Base-by-base conservation (phyloP, 305 asterid species). In the Fraxinus ornus region DNA sequence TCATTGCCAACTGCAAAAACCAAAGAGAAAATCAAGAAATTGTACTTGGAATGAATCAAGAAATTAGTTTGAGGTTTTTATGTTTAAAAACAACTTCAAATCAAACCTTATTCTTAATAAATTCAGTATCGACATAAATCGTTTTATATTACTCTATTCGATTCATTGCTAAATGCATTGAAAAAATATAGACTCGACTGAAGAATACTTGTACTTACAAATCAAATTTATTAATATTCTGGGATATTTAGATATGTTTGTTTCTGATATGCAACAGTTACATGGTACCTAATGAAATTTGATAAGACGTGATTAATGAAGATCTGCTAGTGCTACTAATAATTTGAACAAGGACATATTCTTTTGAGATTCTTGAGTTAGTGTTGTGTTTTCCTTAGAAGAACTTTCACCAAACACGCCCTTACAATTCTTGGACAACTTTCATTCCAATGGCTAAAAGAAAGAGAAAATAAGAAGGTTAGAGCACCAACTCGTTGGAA, bases 131-230 rank as follows among this genome's bases (percentile, higher is more conserved):
- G 4, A 7, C 8, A 3, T 62, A 6, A 55, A 78, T 64, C 7
- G 4, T 64, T 64, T 64, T 24, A 22, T 12, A 37, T 30, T 22
- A 22, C 33, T 37, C 71, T 2, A 19, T 0, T 32, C n/a, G 19
- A 0, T 30, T 7, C 49, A 30, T 37, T n/a, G 0, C 3, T 0
- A 32, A 33, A 60, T 22, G 3, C 8, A 12, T 7, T 62, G 28
- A 49, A 39, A 22, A 55, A 12, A 26, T 7, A 1, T 6, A 47
- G 70, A 1, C 8, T 36, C 35, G 24, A 55, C 17, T 5, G 8
- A 10, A 24, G 49, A 33, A 30, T 24, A 4, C 12, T 78, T 44
- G 24, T 52, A 70, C 85, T 83, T 81, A 87, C 89, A 86, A 87
- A n/a, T n/a, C n/a, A n/a, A n/a, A n/a, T n/a, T n/a, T n/a, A n/a